Evolutionary conservation across 2,329 filamentous ascomycete species (phyloP).

Genomic region (Fusarium guadeloupense): DNA sequence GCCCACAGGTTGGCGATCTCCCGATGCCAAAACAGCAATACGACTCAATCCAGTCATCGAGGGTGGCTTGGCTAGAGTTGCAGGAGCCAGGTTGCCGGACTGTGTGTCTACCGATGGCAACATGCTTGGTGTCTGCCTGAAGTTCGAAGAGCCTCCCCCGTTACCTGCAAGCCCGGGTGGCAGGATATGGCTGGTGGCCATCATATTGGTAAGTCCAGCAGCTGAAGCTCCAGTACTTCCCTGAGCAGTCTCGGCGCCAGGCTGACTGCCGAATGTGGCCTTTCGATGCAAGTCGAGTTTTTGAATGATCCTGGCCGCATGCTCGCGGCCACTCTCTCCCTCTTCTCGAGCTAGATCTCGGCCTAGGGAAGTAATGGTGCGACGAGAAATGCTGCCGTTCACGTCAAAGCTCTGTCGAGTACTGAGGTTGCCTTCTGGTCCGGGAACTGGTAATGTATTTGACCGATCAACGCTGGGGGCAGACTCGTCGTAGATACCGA

Average conservation of each 20-base stretch:
- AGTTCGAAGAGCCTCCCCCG: conserved; percentile 42
- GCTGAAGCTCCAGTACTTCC: conserved; percentile 52
- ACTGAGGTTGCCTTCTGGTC: conserved; percentile 62
- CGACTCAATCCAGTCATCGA: conserved; percentile 87
- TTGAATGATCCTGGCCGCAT: conserved; percentile 88
- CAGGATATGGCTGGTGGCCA: conserved; percentile 83
- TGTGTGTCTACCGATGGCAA: conserved; percentile 56
- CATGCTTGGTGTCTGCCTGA: conserved; percentile 45
- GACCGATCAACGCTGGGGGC: conserved; percentile 62
- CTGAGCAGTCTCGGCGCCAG: conserved; percentile 51
- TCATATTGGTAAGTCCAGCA: conserved; percentile 82
- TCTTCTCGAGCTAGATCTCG: conserved; percentile 67
- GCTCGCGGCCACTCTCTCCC: conserved; percentile 79
- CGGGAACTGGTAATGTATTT: conserved; percentile 71
- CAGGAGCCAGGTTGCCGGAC: conserved; percentile 76
- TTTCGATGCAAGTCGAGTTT: conserved; percentile 91
- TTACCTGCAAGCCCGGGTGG: conserved; percentile 67
- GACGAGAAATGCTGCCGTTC: conserved; percentile 57
- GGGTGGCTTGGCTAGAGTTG: conserved; percentile 84
- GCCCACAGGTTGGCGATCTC: conserved; percentile 76
- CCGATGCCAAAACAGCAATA: conserved; percentile 81
- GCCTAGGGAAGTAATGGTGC: conserved; percentile 64
- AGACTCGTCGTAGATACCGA: conserved; percentile 62
- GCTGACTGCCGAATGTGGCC: conserved; percentile 62
- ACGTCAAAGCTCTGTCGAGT: conserved; percentile 79